Evolutionary conservation across 1,284 basidiomycete genomes (phyloP).

Genomic region (Apiotrichum brassicae): DNA sequence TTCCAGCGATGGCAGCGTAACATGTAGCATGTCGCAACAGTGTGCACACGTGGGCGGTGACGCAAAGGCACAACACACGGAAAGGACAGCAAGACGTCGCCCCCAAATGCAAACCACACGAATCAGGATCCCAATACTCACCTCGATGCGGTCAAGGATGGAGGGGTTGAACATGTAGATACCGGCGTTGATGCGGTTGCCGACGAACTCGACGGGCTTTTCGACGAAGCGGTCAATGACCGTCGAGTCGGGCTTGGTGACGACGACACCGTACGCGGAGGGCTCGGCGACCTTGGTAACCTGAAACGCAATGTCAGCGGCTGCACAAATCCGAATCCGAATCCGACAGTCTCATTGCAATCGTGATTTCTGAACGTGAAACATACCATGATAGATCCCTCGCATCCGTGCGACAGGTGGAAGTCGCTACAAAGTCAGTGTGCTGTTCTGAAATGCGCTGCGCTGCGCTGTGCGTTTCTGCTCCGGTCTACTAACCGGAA

Average conservation of each 20-base stretch:
- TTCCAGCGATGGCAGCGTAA: too few species aligned
- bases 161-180: constrained; percentile 55
- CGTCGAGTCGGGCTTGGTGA: constrained; percentile 49
- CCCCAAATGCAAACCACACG: too few species aligned
- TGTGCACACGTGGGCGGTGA: too few species aligned
- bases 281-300: constrained; percentile 54
- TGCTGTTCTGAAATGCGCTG: too few species aligned
- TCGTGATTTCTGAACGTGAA: constrained; percentile 30
- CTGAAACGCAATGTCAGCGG: constrained; percentile 7
- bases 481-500: constrained; percentile 41
- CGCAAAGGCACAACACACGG: too few species aligned
- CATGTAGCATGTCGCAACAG: too few species aligned
- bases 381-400: constrained; percentile 52
- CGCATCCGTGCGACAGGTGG: constrained; percentile 51
- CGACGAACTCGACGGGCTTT: constrained; percentile 54
- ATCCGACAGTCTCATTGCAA: too few species aligned
- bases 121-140: constrained; percentile 23
- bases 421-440: too few species aligned
- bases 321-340: constrained; percentile 47
- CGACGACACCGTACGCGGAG: constrained; percentile 53
- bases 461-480: too few species aligned
- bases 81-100: too few species aligned
- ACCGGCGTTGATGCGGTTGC: constrained; percentile 55
- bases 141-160: constrained; percentile 52
- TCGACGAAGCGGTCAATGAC: constrained; percentile 54